Evolutionary conservation across 2,329 filamentous ascomycete genomes (phyloP).

Genomic region (Aureobasidium vineae): DNA sequence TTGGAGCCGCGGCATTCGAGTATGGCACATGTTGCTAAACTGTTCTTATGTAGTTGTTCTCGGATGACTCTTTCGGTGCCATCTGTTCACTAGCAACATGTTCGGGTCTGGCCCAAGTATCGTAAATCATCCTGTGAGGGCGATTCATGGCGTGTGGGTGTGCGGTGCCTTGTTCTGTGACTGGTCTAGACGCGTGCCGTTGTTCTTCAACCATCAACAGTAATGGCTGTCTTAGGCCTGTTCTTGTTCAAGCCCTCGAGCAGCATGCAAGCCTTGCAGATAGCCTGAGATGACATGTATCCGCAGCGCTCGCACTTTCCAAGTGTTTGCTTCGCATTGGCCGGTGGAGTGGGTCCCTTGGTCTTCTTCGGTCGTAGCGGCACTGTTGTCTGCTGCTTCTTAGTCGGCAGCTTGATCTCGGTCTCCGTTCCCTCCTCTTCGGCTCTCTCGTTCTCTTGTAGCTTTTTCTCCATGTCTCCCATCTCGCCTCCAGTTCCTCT

Average conservation of each 20-base stretch:
- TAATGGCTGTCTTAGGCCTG: constrained; percentile 45
- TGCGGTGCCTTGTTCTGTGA: not conserved
- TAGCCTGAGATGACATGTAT: constrained; percentile 89
- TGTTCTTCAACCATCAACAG: constrained; percentile 32
- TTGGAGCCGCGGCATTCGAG: not conserved
- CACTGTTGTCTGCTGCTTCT: constrained; percentile 27
- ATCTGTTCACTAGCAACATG: not conserved
- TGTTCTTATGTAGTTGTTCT: not conserved
- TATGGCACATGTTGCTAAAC: not conserved
- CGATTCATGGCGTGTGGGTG: not conserved
- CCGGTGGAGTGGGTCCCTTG: constrained; percentile 37
- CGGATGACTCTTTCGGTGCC: not conserved
- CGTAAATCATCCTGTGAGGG: not conserved
- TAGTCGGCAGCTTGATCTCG: constrained; percentile 53
- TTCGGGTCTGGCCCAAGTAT: not conserved
- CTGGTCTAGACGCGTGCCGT: not conserved
- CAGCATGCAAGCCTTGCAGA: constrained; percentile 91
- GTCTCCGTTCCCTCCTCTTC: constrained; percentile 57
- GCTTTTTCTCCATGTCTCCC: constrained; percentile 72
- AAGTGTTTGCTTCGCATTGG: constrained; percentile 61
- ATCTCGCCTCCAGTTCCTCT: constrained; percentile 70
- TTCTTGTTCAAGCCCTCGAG: constrained; percentile 87
- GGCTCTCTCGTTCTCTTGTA: constrained; percentile 64
- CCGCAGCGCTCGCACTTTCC: constrained; percentile 85
- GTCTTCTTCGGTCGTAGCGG: constrained; percentile 39